Evolutionary conservation across 108 stramenopile species (phyloP).

Genomic region (Skeletonema potamos): DNA sequence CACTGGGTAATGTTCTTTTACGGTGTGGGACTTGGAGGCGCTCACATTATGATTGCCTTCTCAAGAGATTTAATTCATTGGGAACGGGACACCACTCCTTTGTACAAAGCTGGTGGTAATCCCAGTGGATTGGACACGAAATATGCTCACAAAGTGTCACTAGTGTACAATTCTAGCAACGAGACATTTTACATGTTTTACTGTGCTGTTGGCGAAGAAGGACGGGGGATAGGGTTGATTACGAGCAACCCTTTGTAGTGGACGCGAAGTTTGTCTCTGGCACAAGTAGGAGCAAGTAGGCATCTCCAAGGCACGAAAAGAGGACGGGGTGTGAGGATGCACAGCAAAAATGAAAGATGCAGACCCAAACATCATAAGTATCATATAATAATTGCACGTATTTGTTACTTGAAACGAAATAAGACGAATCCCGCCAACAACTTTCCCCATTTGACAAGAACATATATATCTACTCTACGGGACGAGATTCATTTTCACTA

Average conservation of each 20-base stretch:
- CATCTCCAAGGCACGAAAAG: too few relatives aligned
- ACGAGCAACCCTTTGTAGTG: constrained; percentile 13
- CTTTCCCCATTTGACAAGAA: neutral
- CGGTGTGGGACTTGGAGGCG: constrained; percentile 41
- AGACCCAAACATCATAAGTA: too few relatives aligned
- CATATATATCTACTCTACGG: too few relatives aligned
- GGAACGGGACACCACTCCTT: constrained; percentile 24
- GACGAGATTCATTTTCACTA: too few relatives aligned
- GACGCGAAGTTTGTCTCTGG: neutral
- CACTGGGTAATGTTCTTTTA: constrained; percentile 53
- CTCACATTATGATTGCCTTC: constrained; percentile 44
- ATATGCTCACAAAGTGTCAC: constrained; percentile 43
- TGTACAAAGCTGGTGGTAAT: constrained; percentile 33
- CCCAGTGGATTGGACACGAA: constrained; percentile 39
- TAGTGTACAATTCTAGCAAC: constrained; percentile 15
- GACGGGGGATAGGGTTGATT: constrained; percentile 47
- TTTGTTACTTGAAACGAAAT: neutral
- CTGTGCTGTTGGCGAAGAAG: constrained; percentile 41
- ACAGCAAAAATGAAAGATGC: too few relatives aligned
- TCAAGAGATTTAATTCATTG: constrained; percentile 47
- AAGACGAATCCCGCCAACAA: neutral
- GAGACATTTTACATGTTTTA: constrained; percentile 35
- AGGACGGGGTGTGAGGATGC: too few relatives aligned
- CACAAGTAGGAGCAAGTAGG: too few relatives aligned
- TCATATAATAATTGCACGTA: neutral